These are phyloP conservation scores for Fennellomyces sp. DNA, from an alignment of 371 early-diverging fungal species.

Conservation along the genomic window DNA sequence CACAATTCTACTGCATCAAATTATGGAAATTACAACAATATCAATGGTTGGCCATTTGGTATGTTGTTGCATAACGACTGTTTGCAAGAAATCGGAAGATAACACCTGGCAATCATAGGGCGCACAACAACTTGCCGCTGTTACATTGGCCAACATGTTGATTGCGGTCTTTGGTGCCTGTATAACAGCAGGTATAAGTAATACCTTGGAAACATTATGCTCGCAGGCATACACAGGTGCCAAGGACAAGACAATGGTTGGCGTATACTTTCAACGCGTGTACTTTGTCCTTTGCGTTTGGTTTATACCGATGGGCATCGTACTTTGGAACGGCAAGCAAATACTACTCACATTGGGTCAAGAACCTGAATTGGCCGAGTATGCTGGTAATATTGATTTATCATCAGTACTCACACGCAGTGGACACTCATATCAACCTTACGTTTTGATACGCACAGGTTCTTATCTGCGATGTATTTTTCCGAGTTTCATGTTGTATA, in stretches of 20 bases:
- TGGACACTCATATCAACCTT: background rate
- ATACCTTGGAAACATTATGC: constrained; percentile 84
- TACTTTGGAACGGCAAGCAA: constrained; percentile 64
- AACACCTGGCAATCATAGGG: constrained; percentile 10
- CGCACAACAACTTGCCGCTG: constrained; percentile 7
- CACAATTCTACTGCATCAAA: constrained; percentile 62
- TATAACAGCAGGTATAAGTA: constrained; percentile 42
- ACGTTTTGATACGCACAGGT: background rate
- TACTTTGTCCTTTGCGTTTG: constrained; percentile 67
- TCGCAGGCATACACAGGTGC: constrained; percentile 85
- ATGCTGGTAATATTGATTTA: background rate
- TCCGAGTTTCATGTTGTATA: background rate
- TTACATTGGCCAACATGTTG: constrained; percentile 13
- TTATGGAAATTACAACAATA: constrained; percentile 45
- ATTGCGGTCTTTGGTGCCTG: background rate
- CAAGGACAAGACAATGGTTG: constrained; percentile 69
- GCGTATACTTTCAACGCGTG: constrained; percentile 84
- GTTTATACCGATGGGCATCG: constrained; percentile 67
- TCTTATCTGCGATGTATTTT: constrained; percentile 2
- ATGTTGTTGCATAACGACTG: background rate
- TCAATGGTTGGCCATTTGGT: constrained; percentile 81
- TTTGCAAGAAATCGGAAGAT: background rate
- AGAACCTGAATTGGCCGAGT: constrained; percentile 1
- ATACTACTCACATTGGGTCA: constrained; percentile 3
- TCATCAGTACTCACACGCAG: background rate